Evolutionary conservation across 352 stramenopile species (phyloP), one percentile per base, ranked within the genome.

Genomic region (Plasmopara halstedii): DNA sequence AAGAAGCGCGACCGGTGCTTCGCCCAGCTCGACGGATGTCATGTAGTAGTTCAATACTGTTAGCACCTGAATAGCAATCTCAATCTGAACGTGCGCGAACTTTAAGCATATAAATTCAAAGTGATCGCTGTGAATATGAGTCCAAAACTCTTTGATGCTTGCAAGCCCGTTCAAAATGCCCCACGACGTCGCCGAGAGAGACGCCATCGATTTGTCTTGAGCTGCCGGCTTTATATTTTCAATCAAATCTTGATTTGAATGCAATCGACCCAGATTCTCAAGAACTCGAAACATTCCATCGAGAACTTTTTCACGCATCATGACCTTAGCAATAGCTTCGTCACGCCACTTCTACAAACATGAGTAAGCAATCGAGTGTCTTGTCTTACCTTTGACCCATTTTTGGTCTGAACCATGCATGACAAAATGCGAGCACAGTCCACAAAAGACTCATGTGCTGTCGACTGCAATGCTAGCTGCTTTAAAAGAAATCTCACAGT

Each of bases 21-120:
- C 38, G 6, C 43, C 54, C 13, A 66, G 43, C 41, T 86, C 74
- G 7, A 84, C 51, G 18, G 83, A 53, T 29, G 49, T 59, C 57
- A 83, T 67, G 46, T 72, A 73, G 33, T 63, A 70, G 55, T 81
- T 86, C 18, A 88, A 54, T 18, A 88, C 51, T 1, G 57, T 39
- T 14, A 88, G 56, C 4, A 85, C 59, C 14, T 59, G 48, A 14
- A 78, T 44, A 2, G 73, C 67, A 1, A 53, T 67, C 7, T 41
- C 38, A 6, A 72, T 65, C 1, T 40, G 56, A 0, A 81, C 56
- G 4, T 53, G 46, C 9, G 68, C 58, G 37, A 87, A 88, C 18
- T 67, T 67, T 1, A 60, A 56, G 47, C 72, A 91, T 11, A 88
- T 53, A 43, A 87, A 88, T 21, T 72, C 72, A 35, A 87, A 78